Evolutionary conservation across 1,284 basidiomycete species (phyloP).

Genomic region (Ganoderma multipileum): DNA sequence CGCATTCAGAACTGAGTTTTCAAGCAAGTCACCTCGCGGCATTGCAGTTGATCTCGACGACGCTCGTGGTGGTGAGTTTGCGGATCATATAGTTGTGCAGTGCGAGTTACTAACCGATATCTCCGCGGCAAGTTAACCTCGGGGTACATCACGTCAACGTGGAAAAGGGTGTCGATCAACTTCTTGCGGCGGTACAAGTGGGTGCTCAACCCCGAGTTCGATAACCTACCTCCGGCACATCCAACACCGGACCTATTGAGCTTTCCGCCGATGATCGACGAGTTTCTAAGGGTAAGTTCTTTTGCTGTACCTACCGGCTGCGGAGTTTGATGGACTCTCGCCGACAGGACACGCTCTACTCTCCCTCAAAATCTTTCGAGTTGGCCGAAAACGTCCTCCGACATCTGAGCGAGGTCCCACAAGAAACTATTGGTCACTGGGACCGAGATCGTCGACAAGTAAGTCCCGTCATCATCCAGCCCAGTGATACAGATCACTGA

Average conservation of each 20-base stretch:
- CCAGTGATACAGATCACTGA: too few species aligned
- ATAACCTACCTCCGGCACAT: constrained; percentile 26
- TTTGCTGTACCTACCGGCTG: not conserved
- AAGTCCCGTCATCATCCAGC: not conserved
- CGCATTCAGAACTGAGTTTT: constrained; percentile 55
- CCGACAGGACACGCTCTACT: constrained; percentile 27
- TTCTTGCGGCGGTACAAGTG: constrained; percentile 77
- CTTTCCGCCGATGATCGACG: constrained; percentile 19
- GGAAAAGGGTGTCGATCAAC: constrained; percentile 51
- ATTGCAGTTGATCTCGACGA: constrained; percentile 45
- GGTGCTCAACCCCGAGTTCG: constrained; percentile 60
- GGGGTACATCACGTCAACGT: constrained; percentile 42
- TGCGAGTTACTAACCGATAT: not conserved
- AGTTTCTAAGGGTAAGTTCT: constrained; percentile 15
- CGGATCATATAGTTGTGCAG: constrained; percentile 25
- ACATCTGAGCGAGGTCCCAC: constrained; percentile 9
- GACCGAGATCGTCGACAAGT: constrained; percentile 29
- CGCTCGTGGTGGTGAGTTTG: constrained; percentile 45
- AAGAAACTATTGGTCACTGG: constrained; percentile 28
- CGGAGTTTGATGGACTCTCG: not conserved
- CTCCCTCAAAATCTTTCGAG: constrained; percentile 22
- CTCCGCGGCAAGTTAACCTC: constrained; percentile 40
- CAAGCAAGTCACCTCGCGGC: constrained; percentile 58
- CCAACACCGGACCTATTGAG: constrained; percentile 26
- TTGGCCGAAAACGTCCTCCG: constrained; percentile 28